phyloP scores from a whole-genome alignment of 2,329 filamentous ascomycete species.

The Alternaria novae-zelandiae region DNA sequence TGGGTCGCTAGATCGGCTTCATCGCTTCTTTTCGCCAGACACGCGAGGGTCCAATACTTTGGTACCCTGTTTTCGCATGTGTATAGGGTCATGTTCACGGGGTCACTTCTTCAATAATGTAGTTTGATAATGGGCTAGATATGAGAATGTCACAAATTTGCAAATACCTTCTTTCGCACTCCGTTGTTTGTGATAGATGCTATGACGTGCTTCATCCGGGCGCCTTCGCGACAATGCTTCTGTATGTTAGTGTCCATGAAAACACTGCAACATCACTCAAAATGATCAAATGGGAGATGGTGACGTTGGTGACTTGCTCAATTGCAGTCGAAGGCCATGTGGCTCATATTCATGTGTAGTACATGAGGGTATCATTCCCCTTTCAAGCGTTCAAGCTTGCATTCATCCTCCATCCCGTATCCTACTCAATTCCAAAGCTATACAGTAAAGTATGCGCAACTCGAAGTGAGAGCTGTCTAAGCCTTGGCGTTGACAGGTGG shows the following conservation, averaged over 20 bases:
- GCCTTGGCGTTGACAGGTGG: constrained; percentile 11
- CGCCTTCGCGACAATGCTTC: not conserved
- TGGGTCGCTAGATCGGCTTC: constrained; percentile 3
- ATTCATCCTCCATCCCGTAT: not conserved
- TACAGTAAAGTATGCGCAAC: not conserved
- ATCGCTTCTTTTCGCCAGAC: not conserved
- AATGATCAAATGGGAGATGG: not conserved
- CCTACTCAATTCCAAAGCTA: not conserved
- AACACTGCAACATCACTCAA: not conserved
- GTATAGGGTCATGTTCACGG: not conserved
- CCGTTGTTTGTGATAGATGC: not conserved
- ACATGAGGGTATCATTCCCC: constrained; percentile 11
- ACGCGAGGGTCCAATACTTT: not conserved
- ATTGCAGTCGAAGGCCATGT: not conserved
- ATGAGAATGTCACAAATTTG: not conserved
- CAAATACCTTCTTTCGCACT: not conserved
- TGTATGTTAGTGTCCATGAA: not conserved
- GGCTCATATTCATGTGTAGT: not conserved
- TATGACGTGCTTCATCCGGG: not conserved
- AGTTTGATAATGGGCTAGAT: constrained; percentile 8
- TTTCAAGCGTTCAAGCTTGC: no score
- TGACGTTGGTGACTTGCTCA: not conserved
- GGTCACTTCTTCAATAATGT: constrained; percentile 2
- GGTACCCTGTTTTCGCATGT: constrained; percentile 2
- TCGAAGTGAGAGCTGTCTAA: not conserved